Base-by-base conservation (phyloP, 345 rosid species). In the Pugionium cornutum region DNA sequence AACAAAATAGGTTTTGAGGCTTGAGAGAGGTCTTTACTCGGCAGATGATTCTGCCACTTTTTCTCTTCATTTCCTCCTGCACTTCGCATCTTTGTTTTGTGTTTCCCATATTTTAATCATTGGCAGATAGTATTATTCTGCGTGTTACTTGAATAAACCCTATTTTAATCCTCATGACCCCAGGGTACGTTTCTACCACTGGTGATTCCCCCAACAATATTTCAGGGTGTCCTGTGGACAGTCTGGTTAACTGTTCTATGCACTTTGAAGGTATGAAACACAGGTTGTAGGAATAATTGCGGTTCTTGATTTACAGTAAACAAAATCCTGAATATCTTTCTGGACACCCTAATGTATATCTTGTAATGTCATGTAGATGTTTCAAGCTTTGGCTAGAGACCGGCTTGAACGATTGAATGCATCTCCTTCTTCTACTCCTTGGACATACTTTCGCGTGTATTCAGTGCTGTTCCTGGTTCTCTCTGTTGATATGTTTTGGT, bases 301-400 rank as follows among this genome's bases (percentile, higher is more conserved):
- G 68, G 10, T 50, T 55, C 72, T 54, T 39, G 49, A 54, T 70
- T 77, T 58, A 48, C n/a, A 0, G 5, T 36, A 27, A 40, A 42
- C 28, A 30, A 58, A 58, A 9, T 35, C 18, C 4, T 29, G 25
- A 41, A 51, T 31, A 27, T 66, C 55, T 9, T 57, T 28, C 25
- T 25, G 25, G 49, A 44, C 67, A 30, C 49, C 39, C 46, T 68
- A 54, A 48, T 68, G 6, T 50, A 30, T 62, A 67, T 55, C 69
- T 62, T 48, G 33, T 51, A 55, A 55, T 74, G 49, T 34, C 44
- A 58, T 49, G 45, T 80, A 89, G 99, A 88, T 90, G 99, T 90
- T 90, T 85, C 99, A 94, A 88, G 96, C 96, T 70, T 79, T 94
- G 84, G 96, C 89, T 59, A 86, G 96, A 79, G 99, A 94, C 79